Conservation (phyloP, 2,329 filamentous ascomycete genomes). For the Zymoseptoria tritici region DNA sequence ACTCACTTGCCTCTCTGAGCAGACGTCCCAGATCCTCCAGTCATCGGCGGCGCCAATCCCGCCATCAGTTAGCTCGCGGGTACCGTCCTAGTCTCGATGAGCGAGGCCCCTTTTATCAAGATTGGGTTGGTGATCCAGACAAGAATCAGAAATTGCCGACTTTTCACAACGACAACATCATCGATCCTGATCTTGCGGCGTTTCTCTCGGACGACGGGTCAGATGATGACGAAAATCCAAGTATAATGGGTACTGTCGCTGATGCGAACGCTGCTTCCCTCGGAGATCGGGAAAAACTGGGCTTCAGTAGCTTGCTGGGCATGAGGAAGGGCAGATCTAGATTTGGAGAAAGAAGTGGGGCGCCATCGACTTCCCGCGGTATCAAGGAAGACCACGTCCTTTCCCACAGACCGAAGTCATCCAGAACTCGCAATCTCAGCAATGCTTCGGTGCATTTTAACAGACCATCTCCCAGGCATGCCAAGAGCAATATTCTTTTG, state of each 20-base stretch:
- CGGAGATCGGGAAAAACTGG: slow-evolving; percentile 62
- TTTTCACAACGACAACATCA: slow-evolving; percentile 98
- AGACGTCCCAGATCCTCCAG: slow-evolving; percentile 66
- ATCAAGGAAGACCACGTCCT: slow-evolving; percentile 55
- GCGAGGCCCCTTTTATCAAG: slow-evolving; percentile 78
- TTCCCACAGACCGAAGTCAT: slow-evolving; percentile 59
- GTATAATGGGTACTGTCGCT: slow-evolving; percentile 70
- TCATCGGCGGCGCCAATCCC: slow-evolving; percentile 81
- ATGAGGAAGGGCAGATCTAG: slow-evolving; percentile 69
- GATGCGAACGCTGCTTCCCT: slow-evolving; percentile 41
- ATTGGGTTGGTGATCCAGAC: slow-evolving; percentile 57
- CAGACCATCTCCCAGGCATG: slow-evolving; percentile 63
- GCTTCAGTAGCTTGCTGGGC: slow-evolving; percentile 64
- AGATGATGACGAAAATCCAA: slow-evolving; percentile 79
- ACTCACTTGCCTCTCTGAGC: slow-evolving; percentile 70
- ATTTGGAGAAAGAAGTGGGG: slow-evolving; percentile 64
- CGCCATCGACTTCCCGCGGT: slow-evolving; percentile 57
- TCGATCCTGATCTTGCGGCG: slow-evolving; percentile 88
- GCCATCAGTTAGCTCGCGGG: slow-evolving; percentile 72
- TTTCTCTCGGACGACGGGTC: slow-evolving; percentile 94
- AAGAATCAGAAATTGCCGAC: slow-evolving; percentile 66
- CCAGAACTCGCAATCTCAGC: slow-evolving; percentile 74
- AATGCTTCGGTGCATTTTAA: slow-evolving; percentile 68
- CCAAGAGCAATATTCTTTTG: slow-evolving; percentile 47
- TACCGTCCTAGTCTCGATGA: slow-evolving; percentile 69